Evolutionary conservation across 495 filamentous ascomycete species (phyloP).

Genomic region (Stereocaulon alpinum): DNA sequence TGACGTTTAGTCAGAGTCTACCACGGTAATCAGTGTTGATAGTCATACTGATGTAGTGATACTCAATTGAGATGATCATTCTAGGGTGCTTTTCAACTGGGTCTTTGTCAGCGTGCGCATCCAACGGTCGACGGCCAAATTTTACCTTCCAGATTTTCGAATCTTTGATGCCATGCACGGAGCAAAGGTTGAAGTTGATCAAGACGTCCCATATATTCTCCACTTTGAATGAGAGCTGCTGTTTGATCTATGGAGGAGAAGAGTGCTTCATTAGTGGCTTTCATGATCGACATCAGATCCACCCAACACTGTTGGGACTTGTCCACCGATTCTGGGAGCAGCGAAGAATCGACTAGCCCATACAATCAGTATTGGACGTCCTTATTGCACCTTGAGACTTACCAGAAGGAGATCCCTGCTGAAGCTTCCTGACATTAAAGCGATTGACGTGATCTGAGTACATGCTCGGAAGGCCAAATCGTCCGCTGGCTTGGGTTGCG

Average conservation of each 20-base stretch:
- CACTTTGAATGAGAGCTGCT: conserved; percentile 72
- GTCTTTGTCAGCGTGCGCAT: conserved; percentile 21
- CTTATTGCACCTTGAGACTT: neutral
- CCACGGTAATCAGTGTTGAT: conserved; percentile 20
- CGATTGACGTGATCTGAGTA: conserved; percentile 55
- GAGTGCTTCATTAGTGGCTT: conserved; percentile 69
- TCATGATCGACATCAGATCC: conserved; percentile 80
- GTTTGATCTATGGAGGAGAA: conserved; percentile 80
- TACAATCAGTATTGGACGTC: neutral
- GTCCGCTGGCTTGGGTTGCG: conserved; percentile 81
- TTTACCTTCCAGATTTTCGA: conserved; percentile 50
- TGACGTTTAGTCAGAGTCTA: conserved; percentile 21
- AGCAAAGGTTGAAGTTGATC: conserved; percentile 70
- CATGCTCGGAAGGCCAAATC: conserved; percentile 90
- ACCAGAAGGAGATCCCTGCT: conserved; percentile 11
- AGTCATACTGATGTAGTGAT: conserved; percentile 65
- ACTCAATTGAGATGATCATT: conserved; percentile 80
- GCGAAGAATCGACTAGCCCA: conserved; percentile 30
- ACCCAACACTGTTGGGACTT: conserved; percentile 84
- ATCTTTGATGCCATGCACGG: conserved; percentile 60
- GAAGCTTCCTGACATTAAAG: conserved; percentile 7
- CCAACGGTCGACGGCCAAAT: conserved; percentile 10
- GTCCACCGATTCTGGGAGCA: conserved; percentile 48
- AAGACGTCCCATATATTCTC: conserved; percentile 69
- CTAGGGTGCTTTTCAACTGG: conserved; percentile 65